Conservation (phyloP, 768 basidiomycete genomes). For the Lentinula raphanica region DNA sequence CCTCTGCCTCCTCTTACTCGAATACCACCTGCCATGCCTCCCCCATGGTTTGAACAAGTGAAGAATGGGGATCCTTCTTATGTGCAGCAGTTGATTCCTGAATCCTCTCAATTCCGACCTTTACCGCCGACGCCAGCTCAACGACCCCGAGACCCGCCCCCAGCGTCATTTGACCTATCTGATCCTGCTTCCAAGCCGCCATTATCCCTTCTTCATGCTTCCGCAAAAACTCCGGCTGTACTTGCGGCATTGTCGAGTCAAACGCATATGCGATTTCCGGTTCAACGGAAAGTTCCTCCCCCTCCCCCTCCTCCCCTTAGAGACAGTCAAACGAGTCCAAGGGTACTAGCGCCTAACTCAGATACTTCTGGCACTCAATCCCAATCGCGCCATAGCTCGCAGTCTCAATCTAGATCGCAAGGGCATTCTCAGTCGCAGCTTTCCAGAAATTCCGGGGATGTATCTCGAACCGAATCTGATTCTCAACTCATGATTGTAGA, state of each 20-base stretch:
- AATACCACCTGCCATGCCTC: not conserved
- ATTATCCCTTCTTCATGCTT: not conserved
- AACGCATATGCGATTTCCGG: not conserved
- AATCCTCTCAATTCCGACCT: slow-evolving; percentile 5
- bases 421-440: not conserved
- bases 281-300: slow-evolving; percentile 1
- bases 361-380: slow-evolving; percentile 7
- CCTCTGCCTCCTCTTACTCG: not conserved
- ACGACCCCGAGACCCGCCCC: not conserved
- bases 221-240: not conserved
- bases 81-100: not conserved
- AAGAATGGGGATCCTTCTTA: not conserved
- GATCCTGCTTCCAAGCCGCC: not conserved
- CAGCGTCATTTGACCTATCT: not conserved
- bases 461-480: not conserved
- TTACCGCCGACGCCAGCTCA: not conserved
- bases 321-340: not conserved
- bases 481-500: not conserved
- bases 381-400: slow-evolving; percentile 6
- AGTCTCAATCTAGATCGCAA: slow-evolving; percentile 4
- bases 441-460: not conserved
- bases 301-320: not conserved
- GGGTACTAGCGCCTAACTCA: slow-evolving; percentile 2
- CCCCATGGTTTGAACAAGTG: not conserved
- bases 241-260: not conserved